phyloP scores from a whole-genome alignment of 805 yeast genomes.

The Sugiyamaella boreocaroliniensis region DNA sequence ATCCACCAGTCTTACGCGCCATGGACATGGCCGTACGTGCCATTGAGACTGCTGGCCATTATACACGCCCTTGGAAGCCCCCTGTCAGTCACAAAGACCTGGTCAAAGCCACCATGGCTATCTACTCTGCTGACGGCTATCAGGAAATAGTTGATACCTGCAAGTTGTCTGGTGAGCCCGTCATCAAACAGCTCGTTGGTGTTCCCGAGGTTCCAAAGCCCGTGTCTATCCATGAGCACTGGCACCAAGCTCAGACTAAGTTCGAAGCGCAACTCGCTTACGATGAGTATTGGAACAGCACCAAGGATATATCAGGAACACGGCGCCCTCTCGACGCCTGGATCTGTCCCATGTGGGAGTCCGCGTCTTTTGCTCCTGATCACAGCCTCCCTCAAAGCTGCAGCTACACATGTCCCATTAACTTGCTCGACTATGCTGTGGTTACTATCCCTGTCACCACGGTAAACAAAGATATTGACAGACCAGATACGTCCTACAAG shows the following conservation, averaged over 20 bases:
- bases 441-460: constrained; percentile 16
- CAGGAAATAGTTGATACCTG: constrained; percentile 5
- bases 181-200: background rate
- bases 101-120: background rate
- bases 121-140: constrained; percentile 11
- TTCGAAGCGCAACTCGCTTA: constrained; percentile 29
- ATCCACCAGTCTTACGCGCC: constrained; percentile 46
- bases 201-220: background rate
- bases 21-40: constrained; percentile 30
- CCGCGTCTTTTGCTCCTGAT: constrained; percentile 10
- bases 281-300: constrained; percentile 38
- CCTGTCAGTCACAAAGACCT: constrained; percentile 9
- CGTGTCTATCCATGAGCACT: constrained; percentile 5
- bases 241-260: constrained; percentile 11
- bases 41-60: constrained; percentile 10
- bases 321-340: constrained; percentile 11
- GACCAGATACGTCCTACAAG: background rate
- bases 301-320: constrained; percentile 2
- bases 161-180: constrained; percentile 13
- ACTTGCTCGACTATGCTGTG: constrained; percentile 19
- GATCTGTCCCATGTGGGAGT: constrained; percentile 13
- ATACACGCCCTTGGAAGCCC: constrained; percentile 31
- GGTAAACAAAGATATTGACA: constrained; percentile 39
- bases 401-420: constrained; percentile 37
- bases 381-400: constrained; percentile 33